A percentile compares a stretch with the other conserved stretches of the same genome.
Conservation (phyloP, 192 early-diverging fungal genomes). For the Phycomyces nitens region DNA sequence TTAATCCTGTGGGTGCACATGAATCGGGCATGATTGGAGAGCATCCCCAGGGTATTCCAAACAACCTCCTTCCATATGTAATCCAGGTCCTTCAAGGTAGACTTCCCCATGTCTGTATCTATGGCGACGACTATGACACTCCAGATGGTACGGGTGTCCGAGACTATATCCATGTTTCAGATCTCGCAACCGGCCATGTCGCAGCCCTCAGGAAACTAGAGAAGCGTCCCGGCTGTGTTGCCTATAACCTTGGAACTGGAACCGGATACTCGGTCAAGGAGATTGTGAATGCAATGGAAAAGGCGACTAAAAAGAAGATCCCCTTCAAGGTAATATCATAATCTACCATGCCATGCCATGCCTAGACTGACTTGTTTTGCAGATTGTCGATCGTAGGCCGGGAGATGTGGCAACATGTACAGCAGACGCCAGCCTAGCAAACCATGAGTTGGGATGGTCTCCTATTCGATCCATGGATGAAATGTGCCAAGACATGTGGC, state of each 20-base stretch:
- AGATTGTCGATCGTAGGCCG: slow-evolving; percentile 39
- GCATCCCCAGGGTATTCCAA: slow-evolving; percentile 79
- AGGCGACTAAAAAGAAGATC: slow-evolving; percentile 77
- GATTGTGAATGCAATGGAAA: slow-evolving; percentile 80
- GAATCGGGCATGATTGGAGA: slow-evolving; percentile 89
- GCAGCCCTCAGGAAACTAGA: slow-evolving; percentile 76
- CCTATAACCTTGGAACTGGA: slow-evolving; percentile 92
- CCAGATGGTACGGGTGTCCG: slow-evolving; percentile 88
- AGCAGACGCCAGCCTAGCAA: slow-evolving; percentile 48
- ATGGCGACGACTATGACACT: slow-evolving; percentile 90
- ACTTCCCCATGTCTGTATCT: slow-evolving; percentile 79
- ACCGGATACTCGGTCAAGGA: slow-evolving; percentile 90
- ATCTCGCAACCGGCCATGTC: slow-evolving; percentile 87
- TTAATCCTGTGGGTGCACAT: slow-evolving; percentile 95
- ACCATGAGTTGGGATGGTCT: slow-evolving; percentile 49
- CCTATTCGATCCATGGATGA: slow-evolving; percentile 47
- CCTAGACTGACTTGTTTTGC: no score
- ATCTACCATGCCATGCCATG: no score
- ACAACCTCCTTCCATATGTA: slow-evolving; percentile 89
- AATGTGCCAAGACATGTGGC: slow-evolving; percentile 59
- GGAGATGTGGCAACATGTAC: slow-evolving; percentile 54
- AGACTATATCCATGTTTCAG: slow-evolving; percentile 95
- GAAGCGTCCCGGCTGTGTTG: slow-evolving; percentile 54
- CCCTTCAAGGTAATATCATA: slow-evolving; percentile 55
- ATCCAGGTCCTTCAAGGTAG: slow-evolving; percentile 85